Evolutionary conservation across 2,329 filamentous ascomycete genomes (phyloP), one percentile per base, ranked within the genome.

Genomic region (Talaromyces sp.): DNA sequence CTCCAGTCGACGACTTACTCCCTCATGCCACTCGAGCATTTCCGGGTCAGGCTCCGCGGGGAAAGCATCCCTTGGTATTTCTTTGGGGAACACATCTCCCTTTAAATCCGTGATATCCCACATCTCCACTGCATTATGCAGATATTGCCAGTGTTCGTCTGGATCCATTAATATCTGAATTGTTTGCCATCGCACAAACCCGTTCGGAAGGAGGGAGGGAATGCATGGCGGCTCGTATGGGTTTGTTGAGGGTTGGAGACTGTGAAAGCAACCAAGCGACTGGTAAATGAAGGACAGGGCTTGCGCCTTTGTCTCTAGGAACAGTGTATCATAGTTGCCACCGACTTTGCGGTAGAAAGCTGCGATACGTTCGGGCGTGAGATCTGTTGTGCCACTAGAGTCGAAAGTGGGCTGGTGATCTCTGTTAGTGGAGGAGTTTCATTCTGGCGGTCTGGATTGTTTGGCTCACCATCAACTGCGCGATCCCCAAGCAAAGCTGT

Each of bases 171-270:
- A 78, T 19, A 96, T 82, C 75, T 97, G 91, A 50, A 97, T 89
- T 0, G 90, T 91, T 76, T 96, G 88, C 93, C 93, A 99, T 70
- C 90, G 86, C 39, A 93, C 89, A 71, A 96, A 99, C 36, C 94
- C 94, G 65, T 85, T 84, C 0, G 82, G 80, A 32, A 93, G 95
- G 51, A 99, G 77, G 13, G 91, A 90, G 0, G 94, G 94, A 37
- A 97, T 82, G 0, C 83, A 86, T 0, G 93, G 94, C 0, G 86
- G 79, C 3, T 82, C 82, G 69, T 89, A 97, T 57, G 90, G 82
- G 35, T 85, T 82, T 43, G 73, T 71, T 1, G 84, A 84, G 1
- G 90, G 90, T 62, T 95, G 89, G 24, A 97, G 80, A 45, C 86
- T 86, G 74, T 97, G 93, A 64, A 91, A 89, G 70, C 93, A 97